Percentiles rank a stretch among this genome's conserved stretches.
These are phyloP conservation scores for Terana coerulea DNA, from an alignment of 768 basidiomycete genomes.

Conservation along the genomic window DNA sequence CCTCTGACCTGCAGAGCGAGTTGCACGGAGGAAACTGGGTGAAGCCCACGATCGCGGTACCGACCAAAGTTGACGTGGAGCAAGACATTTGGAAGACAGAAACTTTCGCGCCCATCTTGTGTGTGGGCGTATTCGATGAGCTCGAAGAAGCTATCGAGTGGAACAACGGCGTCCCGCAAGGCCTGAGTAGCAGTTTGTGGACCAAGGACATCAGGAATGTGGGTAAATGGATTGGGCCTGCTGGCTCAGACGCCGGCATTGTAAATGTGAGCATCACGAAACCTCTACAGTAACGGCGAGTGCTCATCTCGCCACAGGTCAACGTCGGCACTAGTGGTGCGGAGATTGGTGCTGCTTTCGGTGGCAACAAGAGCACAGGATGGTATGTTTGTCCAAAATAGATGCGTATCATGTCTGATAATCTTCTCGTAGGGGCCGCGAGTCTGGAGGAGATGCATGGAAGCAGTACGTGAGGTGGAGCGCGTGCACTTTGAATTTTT, in stretches of 20 bases:
- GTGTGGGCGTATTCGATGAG: conserved; percentile 82
- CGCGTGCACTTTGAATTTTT: conserved; percentile 91
- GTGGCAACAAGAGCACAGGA: conserved; percentile 92
- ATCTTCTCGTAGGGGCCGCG: conserved; percentile 70
- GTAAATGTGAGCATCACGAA: conserved; percentile 63
- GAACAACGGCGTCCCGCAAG: conserved; percentile 90
- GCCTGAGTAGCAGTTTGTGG: conserved; percentile 90
- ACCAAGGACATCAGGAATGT: conserved; percentile 79
- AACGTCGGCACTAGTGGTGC: conserved; percentile 69
- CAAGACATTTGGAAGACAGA: conserved; percentile 73
- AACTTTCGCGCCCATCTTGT: conserved; percentile 87
- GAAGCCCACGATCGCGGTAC: conserved; percentile 78
- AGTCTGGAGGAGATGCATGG: conserved; percentile 99
- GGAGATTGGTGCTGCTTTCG: conserved; percentile 85
- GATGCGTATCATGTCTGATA: conserved; percentile 10
- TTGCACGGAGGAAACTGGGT: conserved; percentile 82
- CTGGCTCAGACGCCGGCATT: conserved; percentile 88
- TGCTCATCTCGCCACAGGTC: conserved; percentile 34
- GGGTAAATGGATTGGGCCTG: conserved; percentile 90
- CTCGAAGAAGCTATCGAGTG: conserved; percentile 82
- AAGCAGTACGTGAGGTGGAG: conserved; percentile 94
- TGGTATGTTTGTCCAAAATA: conserved; percentile 54
- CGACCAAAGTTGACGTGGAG: conserved; percentile 48
- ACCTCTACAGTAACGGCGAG: background rate
- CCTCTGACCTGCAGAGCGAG: conserved; percentile 32